phyloP scores from a whole-genome alignment of 164 flowering plant genomes.

The Vitis rotundifolia region DNA sequence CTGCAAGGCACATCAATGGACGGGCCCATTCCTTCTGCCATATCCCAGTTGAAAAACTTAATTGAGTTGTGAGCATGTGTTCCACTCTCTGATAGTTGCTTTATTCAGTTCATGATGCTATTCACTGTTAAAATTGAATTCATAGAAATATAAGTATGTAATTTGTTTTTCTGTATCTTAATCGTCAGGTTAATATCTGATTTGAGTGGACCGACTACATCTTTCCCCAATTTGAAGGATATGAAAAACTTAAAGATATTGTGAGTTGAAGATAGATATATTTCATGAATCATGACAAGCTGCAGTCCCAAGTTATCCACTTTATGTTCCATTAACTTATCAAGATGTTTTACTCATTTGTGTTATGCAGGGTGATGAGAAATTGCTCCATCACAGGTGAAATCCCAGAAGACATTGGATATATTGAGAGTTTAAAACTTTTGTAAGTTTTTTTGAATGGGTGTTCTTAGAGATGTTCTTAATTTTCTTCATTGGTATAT shows the following conservation, averaged over 20 bases:
- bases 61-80: constrained; percentile 45
- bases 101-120: background rate
- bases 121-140: background rate
- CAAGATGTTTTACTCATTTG: background rate
- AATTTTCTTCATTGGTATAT: no score
- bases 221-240: constrained; percentile 52
- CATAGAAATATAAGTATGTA: background rate
- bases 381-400: constrained; percentile 61
- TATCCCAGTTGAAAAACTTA: constrained; percentile 53
- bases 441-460: constrained; percentile 46
- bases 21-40: constrained; percentile 76
- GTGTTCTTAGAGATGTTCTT: no score
- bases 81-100: background rate
- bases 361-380: constrained; percentile 55
- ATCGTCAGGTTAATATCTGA: constrained; percentile 77
- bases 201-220: constrained; percentile 45
- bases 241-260: constrained; percentile 35
- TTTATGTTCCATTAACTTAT: background rate
- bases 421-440: constrained; percentile 25
- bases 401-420: constrained; percentile 61
- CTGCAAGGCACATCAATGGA: constrained; percentile 81
- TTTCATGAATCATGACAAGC: background rate
- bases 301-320: background rate
- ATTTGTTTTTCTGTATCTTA: constrained; percentile 9
- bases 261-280: constrained; percentile 48